Percentiles rank a stretch among this genome's conserved stretches.
Conservation (phyloP, 2,329 filamentous ascomycete species). For the Paecilomyces sp. region DNA sequence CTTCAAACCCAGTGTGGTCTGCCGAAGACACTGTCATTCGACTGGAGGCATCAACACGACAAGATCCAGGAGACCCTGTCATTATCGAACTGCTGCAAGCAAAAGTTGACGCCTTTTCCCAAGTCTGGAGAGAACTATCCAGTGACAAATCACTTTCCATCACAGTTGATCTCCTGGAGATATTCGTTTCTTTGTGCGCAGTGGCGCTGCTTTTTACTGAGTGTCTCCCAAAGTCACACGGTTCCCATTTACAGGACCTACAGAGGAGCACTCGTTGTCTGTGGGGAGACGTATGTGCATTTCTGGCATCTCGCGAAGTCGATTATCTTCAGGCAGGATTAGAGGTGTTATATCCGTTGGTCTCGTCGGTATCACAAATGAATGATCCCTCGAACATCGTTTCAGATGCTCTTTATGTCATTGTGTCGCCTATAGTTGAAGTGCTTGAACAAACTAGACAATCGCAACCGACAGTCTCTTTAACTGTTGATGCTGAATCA, state of each 20-base stretch:
- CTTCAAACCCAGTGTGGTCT: conserved; percentile 18
- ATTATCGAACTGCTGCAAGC: conserved; percentile 40
- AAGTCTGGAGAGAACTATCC: conserved; percentile 37
- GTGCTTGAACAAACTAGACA: conserved; percentile 23
- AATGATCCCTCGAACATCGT: conserved; percentile 11
- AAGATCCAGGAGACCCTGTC: conserved; percentile 25
- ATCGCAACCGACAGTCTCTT: conserved; percentile 9
- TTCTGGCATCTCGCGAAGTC: conserved; percentile 19
- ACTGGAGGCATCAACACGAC: conserved; percentile 18
- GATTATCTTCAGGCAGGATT: conserved; percentile 23
- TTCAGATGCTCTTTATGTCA: conserved; percentile 14
- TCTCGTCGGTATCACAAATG: conserved; percentile 15
- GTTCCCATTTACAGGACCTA: conserved; percentile 20
- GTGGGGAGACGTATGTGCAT: conserved; percentile 29
- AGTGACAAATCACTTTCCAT: conserved; percentile 39
- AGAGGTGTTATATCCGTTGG: conserved; percentile 26
- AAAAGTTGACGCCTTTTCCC: conserved; percentile 39
- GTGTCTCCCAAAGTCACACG: conserved; percentile 25
- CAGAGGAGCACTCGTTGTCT: conserved; percentile 19
- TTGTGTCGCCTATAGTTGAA: conserved; percentile 21
- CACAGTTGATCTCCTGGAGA: conserved; percentile 43
- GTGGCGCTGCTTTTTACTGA: conserved; percentile 30
- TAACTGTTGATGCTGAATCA: conserved; percentile 16
- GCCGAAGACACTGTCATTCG: conserved; percentile 10
- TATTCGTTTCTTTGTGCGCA: conserved; percentile 43